Base-by-base conservation (phyloP, 495 filamentous ascomycete genomes). In the Jackrogersella minutella region DNA sequence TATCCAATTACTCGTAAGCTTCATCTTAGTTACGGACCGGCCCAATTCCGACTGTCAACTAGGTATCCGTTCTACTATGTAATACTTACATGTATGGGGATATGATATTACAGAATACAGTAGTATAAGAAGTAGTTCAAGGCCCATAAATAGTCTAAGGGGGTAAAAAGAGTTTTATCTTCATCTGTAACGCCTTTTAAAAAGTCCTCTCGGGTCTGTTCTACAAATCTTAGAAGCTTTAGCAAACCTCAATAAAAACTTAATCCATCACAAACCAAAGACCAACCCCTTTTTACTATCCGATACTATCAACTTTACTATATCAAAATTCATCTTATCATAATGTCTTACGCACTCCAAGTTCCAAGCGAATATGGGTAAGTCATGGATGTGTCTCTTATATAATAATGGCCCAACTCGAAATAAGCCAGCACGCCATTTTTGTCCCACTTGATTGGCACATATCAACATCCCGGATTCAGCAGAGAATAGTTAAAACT, bases 291-390 rank as follows among this genome's bases (percentile, higher is more conserved):
- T n/a, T n/a, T n/a, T n/a, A n/a, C n/a, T n/a, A n/a, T n/a, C n/a
- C n/a, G n/a, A n/a, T n/a, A n/a, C n/a, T n/a, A n/a, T 47, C 10
- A n/a, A 24, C 14, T 19, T n/a, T 14, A 1, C 3, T 2, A 28
- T 11, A 30, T 39, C 11, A 37, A 5, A 49, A n/a, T n/a, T n/a
- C n/a, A 31, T n/a, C 24, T 11, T 36, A 46, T 14, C 50, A 69
- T 61, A 47, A 21, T 51, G 64, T 68, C 71, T 50, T 58, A 61
- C 11, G 26, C 64, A 30, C 44, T 77, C 9, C 63, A 73, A 39
- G 43, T 77, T 40, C 79, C 81, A 31, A 50, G 66, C 55, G 77
- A 80, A 28, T 83, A 83, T 65, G 75, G 79, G 79, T 80, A 73
- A 73, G 76, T 72, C n/a, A 30, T 2, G 24, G 26, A 24, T 17